phyloP scores from a whole-genome alignment of 73 alveolate species.

The Symbiodinium pilosum region DNA sequence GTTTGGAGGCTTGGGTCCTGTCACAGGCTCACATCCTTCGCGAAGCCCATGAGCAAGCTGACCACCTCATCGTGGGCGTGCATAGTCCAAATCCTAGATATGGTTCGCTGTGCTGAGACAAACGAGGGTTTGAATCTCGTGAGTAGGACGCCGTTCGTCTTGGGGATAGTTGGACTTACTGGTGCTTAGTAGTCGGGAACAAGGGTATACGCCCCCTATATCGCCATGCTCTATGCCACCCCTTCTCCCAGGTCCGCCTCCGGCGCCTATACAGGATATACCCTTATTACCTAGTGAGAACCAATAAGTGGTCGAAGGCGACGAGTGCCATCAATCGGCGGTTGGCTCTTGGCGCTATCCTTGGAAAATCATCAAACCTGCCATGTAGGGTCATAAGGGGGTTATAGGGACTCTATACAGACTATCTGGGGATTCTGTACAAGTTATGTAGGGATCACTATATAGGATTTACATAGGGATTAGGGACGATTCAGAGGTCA shows the following conservation, averaged over 20 bases:
- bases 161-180: too few species aligned
- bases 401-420: neutral
- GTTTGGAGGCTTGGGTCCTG: neutral
- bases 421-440: neutral
- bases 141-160: too few species aligned
- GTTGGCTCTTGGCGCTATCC: conserved; percentile 49
- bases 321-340: conserved; percentile 61
- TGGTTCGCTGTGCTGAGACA: too few species aligned
- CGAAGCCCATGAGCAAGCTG: conserved; percentile 44
- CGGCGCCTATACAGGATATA: too few species aligned
- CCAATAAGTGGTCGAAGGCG: neutral
- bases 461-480: too few species aligned
- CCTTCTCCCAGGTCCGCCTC: too few species aligned
- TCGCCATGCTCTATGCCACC: too few species aligned
- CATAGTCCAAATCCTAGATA: conserved; percentile 6
- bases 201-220: too few species aligned
- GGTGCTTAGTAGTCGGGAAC: too few species aligned
- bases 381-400: neutral
- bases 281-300: too few species aligned
- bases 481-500: too few species aligned
- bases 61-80: conserved; percentile 81
- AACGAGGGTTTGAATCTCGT: too few species aligned
- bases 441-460: neutral
- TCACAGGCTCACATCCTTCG: conserved; percentile 58
- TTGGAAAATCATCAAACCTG: neutral